Evolutionary conservation across 2,329 filamentous ascomycete genomes (phyloP).

Genomic region (Penicillium sp.): DNA sequence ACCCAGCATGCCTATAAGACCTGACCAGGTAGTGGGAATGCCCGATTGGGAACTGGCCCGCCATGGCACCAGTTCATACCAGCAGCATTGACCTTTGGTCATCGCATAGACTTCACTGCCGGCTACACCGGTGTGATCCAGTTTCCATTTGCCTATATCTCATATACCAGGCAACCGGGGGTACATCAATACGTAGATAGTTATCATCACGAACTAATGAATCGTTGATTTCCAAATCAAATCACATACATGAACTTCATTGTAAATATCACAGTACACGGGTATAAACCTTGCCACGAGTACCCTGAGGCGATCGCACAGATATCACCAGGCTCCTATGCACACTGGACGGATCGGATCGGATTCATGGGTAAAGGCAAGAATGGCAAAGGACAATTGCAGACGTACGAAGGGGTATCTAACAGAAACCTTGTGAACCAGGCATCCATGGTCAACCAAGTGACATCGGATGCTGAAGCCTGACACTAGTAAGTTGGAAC

Average conservation of each 20-base stretch:
- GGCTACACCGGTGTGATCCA: neutral
- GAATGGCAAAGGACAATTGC: too few species aligned
- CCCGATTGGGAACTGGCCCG: neutral
- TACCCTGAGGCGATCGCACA: too few species aligned
- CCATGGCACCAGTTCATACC: neutral
- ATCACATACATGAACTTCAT: neutral
- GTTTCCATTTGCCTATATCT: neutral
- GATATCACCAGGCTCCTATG: too few species aligned
- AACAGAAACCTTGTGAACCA: too few species aligned
- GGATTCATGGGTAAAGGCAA: too few species aligned
- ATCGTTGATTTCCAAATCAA: neutral
- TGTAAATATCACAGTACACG: constrained; percentile 14
- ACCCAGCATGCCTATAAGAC: neutral
- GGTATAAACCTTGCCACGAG: constrained; percentile 16
- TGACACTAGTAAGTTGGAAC: too few species aligned
- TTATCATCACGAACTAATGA: constrained; percentile 10
- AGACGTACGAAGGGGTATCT: too few species aligned
- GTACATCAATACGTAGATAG: neutral
- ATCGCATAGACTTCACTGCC: neutral
- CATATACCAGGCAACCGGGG: neutral
- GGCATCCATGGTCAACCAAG: too few species aligned
- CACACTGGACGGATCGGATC: too few species aligned
- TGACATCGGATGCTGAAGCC: too few species aligned
- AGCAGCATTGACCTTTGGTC: neutral
- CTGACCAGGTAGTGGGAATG: neutral